Evolutionary conservation across 1,284 basidiomycete species (phyloP).

Genomic region (Cerrena zonata): DNA sequence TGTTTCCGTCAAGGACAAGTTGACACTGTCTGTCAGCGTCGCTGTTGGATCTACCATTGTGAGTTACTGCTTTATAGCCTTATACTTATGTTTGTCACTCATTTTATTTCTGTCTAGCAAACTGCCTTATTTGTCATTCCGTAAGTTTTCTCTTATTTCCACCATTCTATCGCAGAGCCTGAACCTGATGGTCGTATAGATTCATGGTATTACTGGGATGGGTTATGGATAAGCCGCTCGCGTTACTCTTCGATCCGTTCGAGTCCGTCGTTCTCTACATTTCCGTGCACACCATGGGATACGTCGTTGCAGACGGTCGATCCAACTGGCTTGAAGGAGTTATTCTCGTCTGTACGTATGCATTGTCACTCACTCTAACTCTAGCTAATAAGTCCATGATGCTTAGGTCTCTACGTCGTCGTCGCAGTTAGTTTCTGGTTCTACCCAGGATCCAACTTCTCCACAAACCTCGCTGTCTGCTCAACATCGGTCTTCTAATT

Average conservation of each 20-base stretch:
- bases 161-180: slow-evolving; percentile 3
- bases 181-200: slow-evolving; percentile 26
- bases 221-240: slow-evolving; percentile 61
- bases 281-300: slow-evolving; percentile 24
- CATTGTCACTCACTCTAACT: slow-evolving; percentile 1
- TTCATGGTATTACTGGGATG: slow-evolving; percentile 61
- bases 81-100: neutral
- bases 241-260: slow-evolving; percentile 61
- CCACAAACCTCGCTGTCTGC: slow-evolving; percentile 32
- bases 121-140: slow-evolving; percentile 82
- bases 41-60: slow-evolving; percentile 90
- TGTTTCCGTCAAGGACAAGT: slow-evolving; percentile 79
- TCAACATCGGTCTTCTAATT: slow-evolving; percentile 8
- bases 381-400: neutral
- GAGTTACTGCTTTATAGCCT: slow-evolving; percentile 27
- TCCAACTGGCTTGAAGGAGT: slow-evolving; percentile 31
- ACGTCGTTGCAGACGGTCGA: slow-evolving; percentile 29
- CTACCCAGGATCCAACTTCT: slow-evolving; percentile 48
- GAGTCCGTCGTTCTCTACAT: slow-evolving; percentile 52
- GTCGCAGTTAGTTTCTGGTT: slow-evolving; percentile 62
- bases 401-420: slow-evolving; percentile 38
- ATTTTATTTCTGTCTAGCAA: too few relatives aligned
- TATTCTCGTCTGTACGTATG: slow-evolving; percentile 53
- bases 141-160: slow-evolving; percentile 33
- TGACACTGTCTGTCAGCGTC: slow-evolving; percentile 70